phyloP scores from a whole-genome alignment of 2,329 filamentous ascomycete genomes.

The Nannizzia gypsea region DNA sequence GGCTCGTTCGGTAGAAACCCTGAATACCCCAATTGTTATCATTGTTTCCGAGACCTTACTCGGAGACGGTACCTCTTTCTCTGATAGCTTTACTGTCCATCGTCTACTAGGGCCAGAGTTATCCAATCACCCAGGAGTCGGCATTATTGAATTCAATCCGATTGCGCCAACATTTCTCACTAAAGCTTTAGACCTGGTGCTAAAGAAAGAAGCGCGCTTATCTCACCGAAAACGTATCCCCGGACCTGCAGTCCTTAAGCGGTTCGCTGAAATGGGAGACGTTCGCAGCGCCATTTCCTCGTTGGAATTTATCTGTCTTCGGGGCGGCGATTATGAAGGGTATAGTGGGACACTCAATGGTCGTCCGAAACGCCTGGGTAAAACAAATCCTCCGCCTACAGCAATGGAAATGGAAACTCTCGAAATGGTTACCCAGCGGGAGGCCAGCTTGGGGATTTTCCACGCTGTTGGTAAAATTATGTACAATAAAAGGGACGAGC shows the following conservation, averaged over 20 bases:
- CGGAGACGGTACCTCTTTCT: conserved; percentile 69
- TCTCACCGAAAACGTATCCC: conserved; percentile 60
- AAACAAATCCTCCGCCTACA: conserved; percentile 45
- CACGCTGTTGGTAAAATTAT: conserved; percentile 93
- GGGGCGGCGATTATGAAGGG: conserved; percentile 60
- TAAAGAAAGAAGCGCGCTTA: conserved; percentile 72
- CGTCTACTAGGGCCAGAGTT: conserved; percentile 79
- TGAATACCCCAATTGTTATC: conserved; percentile 65
- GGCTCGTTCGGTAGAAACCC: conserved; percentile 23
- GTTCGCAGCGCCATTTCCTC: conserved; percentile 86
- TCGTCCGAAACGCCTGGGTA: conserved; percentile 51
- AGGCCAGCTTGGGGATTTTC: conserved; percentile 85
- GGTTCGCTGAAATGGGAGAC: conserved; percentile 76
- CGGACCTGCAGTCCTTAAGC: conserved; percentile 65
- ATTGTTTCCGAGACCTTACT: conserved; percentile 84
- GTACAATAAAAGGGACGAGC: conserved; percentile 72
- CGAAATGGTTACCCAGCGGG: conserved; percentile 70
- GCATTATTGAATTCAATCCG: conserved; percentile 81
- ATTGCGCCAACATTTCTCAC: conserved; percentile 75
- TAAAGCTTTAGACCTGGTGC: conserved; percentile 69
- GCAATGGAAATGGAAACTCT: conserved; percentile 68
- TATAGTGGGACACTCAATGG: conserved; percentile 63
- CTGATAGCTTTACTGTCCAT: conserved; percentile 88
- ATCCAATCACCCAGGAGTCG: conserved; percentile 64
- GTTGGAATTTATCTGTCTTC: conserved; percentile 81